A percentile compares a stretch with the other conserved stretches of the same genome.
Conservation (phyloP, 768 basidiomycete genomes). For the Termitomyces sp. region DNA sequence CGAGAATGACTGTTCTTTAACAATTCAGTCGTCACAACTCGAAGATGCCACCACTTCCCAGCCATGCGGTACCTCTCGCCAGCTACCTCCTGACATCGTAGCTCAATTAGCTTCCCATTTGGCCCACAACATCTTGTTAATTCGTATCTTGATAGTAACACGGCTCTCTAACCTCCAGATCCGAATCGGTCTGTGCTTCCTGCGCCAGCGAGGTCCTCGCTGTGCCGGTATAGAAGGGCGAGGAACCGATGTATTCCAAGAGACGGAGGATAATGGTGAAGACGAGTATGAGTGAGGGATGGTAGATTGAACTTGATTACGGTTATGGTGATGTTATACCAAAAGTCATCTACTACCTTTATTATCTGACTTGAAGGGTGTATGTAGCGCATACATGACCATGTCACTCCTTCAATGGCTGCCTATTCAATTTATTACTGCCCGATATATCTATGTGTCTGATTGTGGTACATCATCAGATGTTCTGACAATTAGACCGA, state of each 20-base stretch:
- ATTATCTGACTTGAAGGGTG: too few species aligned
- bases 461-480: too few species aligned
- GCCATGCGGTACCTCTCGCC: constrained; percentile 48
- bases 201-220: constrained; percentile 67
- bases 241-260: constrained; percentile 71
- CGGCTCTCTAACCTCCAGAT: constrained; percentile 37
- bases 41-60: constrained; percentile 21
- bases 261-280: constrained; percentile 56
- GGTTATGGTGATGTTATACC: too few species aligned
- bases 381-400: too few species aligned
- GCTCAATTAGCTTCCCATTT: constrained; percentile 78
- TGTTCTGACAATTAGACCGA: too few species aligned
- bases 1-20: too few species aligned
- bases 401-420: too few species aligned
- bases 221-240: constrained; percentile 45
- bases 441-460: too few species aligned
- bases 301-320: constrained; percentile 62
- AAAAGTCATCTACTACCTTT: too few species aligned
- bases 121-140: constrained; percentile 73
- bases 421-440: too few species aligned
- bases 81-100: constrained; percentile 52
- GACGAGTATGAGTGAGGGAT: constrained; percentile 72
- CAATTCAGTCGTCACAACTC: too few species aligned
- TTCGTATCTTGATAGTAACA: constrained; percentile 59
- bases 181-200: constrained; percentile 77